Conservation (phyloP, 805 yeast genomes). For the Spathaspora boniae region DNA sequence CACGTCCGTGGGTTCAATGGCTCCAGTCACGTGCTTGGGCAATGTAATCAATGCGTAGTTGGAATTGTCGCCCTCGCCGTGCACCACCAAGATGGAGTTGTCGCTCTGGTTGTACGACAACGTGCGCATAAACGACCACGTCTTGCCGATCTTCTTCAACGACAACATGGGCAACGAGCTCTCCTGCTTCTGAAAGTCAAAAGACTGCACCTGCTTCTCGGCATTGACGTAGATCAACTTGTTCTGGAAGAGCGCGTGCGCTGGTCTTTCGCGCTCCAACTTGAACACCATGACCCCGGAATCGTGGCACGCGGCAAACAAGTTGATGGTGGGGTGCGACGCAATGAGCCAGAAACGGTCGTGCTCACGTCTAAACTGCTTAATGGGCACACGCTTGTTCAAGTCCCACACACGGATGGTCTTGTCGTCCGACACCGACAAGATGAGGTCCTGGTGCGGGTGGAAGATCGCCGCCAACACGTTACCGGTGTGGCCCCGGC, state of each 20-base stretch:
- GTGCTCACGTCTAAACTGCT: constrained; percentile 88
- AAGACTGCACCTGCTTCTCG: constrained; percentile 82
- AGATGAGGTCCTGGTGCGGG: constrained; percentile 85
- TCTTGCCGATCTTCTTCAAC: constrained; percentile 76
- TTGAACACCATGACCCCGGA: constrained; percentile 97
- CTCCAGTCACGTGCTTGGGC: constrained; percentile 87
- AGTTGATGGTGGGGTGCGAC: constrained; percentile 83
- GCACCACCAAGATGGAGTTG: constrained; percentile 76
- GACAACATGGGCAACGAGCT: constrained; percentile 76
- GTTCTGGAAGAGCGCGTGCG: constrained; percentile 70
- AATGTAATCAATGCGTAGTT: constrained; percentile 70
- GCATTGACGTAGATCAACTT: constrained; percentile 71
- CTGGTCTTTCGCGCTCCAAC: constrained; percentile 96
- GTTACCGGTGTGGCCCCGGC: constrained; percentile 95
- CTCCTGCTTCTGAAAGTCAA: constrained; percentile 62
- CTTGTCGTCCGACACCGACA: constrained; percentile 94
- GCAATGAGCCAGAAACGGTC: constrained; percentile 94
- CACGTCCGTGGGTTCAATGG: constrained; percentile 85
- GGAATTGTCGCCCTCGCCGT: constrained; percentile 65
- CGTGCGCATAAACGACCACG: constrained; percentile 82
- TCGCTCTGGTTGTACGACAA: constrained; percentile 92
- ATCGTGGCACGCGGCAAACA: constrained; percentile 96
- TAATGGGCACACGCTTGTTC: constrained; percentile 87
- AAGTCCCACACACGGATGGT: constrained; percentile 97
- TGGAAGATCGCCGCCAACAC: constrained; percentile 89